Evolutionary conservation across 2,329 filamentous ascomycete species (phyloP), one percentile per base, ranked within the genome.

Genomic region (Microsporum canis): DNA sequence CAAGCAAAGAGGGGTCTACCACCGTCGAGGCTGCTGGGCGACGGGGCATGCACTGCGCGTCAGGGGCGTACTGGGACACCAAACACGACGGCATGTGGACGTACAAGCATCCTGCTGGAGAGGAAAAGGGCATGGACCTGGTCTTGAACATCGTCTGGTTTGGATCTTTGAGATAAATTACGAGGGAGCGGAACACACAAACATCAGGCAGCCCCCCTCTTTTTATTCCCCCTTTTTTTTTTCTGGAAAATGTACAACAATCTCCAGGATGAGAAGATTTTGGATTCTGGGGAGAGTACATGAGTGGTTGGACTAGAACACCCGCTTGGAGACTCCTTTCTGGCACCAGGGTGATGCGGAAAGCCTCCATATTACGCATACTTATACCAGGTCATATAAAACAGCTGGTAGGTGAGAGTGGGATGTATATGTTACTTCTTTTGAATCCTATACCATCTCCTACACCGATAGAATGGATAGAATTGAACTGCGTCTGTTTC

Each of bases 11-110:
- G 17, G 36, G 41, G 23, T 53, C 49, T n/a, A 60, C 80, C 64
- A 75, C 81, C 17, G 23, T 53, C 17, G 62, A 63, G 17, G 71
- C 75, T 34, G 78, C 82, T 65, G 92, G 91, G 61, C 85, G 91
- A 66, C 84, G 92, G 66, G 94, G 94, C 66, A 79, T 80, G 78
- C 77, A 80, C 68, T 76, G 76, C 14, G 78, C 78, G 33, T 76
- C 76, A 0, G 78, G 77, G 3, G 77, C 77, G 2, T 80, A 76
- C 69, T 80, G 78, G 78, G 77, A 79, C 63, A 77, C 77, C 45
- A 77, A 77, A 63, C 76, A 75, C n/a, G 78, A 80, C 65, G 78
- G 78, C 49, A 79, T 79, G 77, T 80, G 77, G 77, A 79, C 76
- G 57, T 79, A 74, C 69, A 79, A 80, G 69, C 79, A 79, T 67